These are phyloP conservation scores for Populus hybrid DNA, from an alignment of 441 rosid genomes.

Conservation along the genomic window DNA sequence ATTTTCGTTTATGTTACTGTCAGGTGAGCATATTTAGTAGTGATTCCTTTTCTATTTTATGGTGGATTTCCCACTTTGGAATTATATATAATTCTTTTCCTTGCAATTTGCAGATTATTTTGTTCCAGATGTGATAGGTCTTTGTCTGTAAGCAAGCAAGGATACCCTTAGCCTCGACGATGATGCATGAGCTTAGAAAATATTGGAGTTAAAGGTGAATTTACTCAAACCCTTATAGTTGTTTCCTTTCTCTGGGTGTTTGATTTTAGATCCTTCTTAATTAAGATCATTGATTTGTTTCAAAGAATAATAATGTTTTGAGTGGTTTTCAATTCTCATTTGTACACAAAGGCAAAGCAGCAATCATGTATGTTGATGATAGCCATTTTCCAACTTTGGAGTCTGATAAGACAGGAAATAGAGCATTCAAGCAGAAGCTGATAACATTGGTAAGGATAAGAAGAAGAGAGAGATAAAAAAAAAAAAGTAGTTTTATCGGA, in stretches of 20 bases:
- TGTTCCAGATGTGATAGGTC: not conserved
- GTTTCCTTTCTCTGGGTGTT: not conserved
- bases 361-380: not conserved
- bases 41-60: not conserved
- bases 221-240: not conserved
- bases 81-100: too few species aligned
- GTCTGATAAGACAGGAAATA: not conserved
- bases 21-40: slow-evolving; percentile 1
- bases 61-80: too few species aligned
- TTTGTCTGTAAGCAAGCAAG: not conserved
- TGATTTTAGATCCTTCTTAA: not conserved
- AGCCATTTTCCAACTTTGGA: not conserved
- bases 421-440: slow-evolving; percentile 8
- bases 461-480: not conserved
- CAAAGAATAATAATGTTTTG: not conserved
- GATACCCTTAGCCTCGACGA: not conserved
- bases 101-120: not conserved
- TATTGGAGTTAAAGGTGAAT: not conserved
- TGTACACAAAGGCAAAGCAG: not conserved
- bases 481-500: not conserved
- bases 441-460: not conserved
- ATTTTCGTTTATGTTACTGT: not conserved
- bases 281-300: not conserved
- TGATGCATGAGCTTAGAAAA: not conserved
- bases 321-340: not conserved